Conservation (phyloP, 2,329 filamentous ascomycete species). For the Pyrenochaeta sp. region DNA sequence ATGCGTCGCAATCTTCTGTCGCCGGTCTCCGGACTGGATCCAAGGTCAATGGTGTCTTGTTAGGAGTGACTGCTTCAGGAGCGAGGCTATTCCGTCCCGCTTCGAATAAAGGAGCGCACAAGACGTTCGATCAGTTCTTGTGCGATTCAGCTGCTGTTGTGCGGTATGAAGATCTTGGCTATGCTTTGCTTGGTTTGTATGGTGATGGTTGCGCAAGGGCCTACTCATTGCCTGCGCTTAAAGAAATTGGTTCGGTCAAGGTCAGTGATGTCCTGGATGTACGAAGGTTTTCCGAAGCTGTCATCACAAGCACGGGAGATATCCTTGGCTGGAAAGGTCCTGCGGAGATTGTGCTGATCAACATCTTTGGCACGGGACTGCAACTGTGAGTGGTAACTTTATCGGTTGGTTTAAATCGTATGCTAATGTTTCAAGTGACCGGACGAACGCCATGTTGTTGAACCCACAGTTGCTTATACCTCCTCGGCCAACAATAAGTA, state of each 20-base stretch:
- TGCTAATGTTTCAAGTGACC: conserved; percentile 47
- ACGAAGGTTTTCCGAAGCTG: conserved; percentile 72
- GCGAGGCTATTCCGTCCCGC: conserved; percentile 90
- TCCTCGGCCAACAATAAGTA: conserved; percentile 89
- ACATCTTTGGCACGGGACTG: conserved; percentile 81
- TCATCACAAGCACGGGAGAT: conserved; percentile 80
- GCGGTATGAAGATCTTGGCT: conserved; percentile 76
- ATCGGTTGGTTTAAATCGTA: not conserved
- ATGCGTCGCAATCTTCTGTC: conserved; percentile 78
- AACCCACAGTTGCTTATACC: conserved; percentile 79
- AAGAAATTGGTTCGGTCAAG: conserved; percentile 77
- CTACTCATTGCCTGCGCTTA: conserved; percentile 86
- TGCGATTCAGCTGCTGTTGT: conserved; percentile 84
- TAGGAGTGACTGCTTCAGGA: conserved; percentile 77
- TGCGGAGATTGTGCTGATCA: conserved; percentile 82
- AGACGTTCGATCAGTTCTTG: conserved; percentile 82
- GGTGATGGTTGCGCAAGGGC: conserved; percentile 81
- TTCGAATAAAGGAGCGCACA: conserved; percentile 87
- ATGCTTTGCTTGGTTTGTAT: conserved; percentile 84
- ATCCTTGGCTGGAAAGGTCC: conserved; percentile 89
- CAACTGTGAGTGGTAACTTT: conserved; percentile 60
- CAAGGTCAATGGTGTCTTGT: conserved; percentile 80
- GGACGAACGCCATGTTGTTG: conserved; percentile 74
- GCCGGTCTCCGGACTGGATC: conserved; percentile 76
- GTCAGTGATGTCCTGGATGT: conserved; percentile 75